Evolutionary conservation across 805 yeast species (phyloP).

Genomic region (Wickerhamiella nectarea): DNA sequence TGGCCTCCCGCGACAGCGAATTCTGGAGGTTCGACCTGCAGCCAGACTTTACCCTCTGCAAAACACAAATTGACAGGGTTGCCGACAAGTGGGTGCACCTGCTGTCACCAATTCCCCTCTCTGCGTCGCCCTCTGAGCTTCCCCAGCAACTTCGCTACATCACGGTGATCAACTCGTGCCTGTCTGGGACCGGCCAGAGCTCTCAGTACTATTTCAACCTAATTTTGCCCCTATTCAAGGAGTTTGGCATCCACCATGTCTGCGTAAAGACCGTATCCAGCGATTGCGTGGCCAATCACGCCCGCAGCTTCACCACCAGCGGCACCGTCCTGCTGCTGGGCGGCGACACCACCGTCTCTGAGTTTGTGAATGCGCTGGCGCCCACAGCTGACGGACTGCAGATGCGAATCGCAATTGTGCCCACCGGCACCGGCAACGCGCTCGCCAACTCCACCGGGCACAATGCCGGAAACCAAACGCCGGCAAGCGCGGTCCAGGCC

Average conservation of each 20-base stretch:
- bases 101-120: not conserved
- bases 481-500: conserved; percentile 22
- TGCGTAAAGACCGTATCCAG: conserved; percentile 26
- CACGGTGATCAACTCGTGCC: conserved; percentile 25
- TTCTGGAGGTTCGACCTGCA: not conserved
- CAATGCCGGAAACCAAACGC: conserved; percentile 9
- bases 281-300: conserved; percentile 24
- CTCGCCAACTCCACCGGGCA: conserved; percentile 47
- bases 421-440: conserved; percentile 83
- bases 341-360: conserved; percentile 78
- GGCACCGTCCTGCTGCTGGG: conserved; percentile 49
- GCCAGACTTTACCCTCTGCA: not conserved
- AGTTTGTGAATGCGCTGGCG: conserved; percentile 45
- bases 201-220: conserved; percentile 22
- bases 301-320: conserved; percentile 22
- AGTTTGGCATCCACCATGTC: conserved; percentile 24
- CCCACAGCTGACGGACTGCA: not conserved
- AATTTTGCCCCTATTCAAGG: conserved; percentile 25
- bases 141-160: conserved; percentile 15
- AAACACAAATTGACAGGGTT: not conserved
- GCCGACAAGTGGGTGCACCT: not conserved
- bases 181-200: conserved; percentile 22
- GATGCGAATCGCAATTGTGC: conserved; percentile 31
- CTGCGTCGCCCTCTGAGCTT: not conserved
- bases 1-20: not conserved